A percentile compares a stretch with the other conserved stretches of the same genome.
These are phyloP conservation scores for Canavalia ensiformis DNA, from an alignment of 306 rosid species.

Conservation along the genomic window DNA sequence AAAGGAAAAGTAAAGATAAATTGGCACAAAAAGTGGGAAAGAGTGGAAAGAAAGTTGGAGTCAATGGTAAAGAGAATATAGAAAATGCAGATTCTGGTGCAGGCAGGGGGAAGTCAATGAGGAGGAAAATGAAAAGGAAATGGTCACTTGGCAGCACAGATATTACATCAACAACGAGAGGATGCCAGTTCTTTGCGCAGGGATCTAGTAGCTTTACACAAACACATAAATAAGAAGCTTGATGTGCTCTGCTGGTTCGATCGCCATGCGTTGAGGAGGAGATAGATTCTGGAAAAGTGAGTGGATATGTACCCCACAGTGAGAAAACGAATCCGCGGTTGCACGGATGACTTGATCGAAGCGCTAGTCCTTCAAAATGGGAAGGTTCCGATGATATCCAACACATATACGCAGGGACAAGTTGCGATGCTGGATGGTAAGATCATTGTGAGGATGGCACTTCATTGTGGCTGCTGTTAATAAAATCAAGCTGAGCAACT, in stretches of 20 bases:
- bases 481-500: too few species aligned
- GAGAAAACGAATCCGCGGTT: constrained; percentile 88
- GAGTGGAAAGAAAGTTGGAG: constrained; percentile 42
- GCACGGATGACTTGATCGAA: constrained; percentile 97
- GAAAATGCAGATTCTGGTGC: constrained; percentile 51
- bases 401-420: too few species aligned
- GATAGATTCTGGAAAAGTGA: constrained; percentile 70
- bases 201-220: too few species aligned
- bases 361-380: constrained; percentile 64
- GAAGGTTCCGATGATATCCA: too few species aligned
- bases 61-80: constrained; percentile 53
- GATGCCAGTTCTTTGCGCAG: constrained; percentile 42
- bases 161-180: constrained; percentile 46
- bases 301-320: constrained; percentile 75
- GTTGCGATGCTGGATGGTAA: constrained; percentile 64
- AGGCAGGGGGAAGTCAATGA: constrained; percentile 52
- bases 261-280: constrained; percentile 72
- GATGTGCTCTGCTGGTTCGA: constrained; percentile 70
- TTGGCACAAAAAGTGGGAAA: constrained; percentile 38
- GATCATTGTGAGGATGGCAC: constrained; percentile 87
- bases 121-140: constrained; percentile 61
- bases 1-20: constrained; percentile 41
- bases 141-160: constrained; percentile 41
- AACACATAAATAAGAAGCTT: constrained; percentile 64
- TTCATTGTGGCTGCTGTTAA: constrained; percentile 83